phyloP scores from a whole-genome alignment of 73 alveolate species.

The Paramecium bursaria region DNA sequence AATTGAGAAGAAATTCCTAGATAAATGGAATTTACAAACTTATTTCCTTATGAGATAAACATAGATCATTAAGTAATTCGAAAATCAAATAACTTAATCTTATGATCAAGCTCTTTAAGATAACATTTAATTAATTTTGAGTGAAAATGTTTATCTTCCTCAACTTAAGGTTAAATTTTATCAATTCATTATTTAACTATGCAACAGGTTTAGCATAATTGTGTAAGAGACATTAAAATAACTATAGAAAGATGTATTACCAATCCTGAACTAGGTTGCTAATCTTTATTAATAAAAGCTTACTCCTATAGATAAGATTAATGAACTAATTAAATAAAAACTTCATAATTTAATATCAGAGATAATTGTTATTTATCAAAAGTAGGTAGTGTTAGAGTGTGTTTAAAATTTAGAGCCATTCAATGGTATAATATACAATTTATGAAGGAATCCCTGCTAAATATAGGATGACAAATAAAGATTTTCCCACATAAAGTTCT shows the following conservation, averaged over 20 bases:
- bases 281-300: not conserved
- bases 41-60: conserved; percentile 44
- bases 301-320: not conserved
- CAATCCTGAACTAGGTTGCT: not conserved
- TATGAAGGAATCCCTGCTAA: conserved; percentile 56
- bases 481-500: conserved; percentile 37
- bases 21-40: conserved; percentile 55
- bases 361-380: not conserved
- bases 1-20: conserved; percentile 31
- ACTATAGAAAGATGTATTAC: not conserved
- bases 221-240: not conserved
- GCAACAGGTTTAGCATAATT: too few species aligned
- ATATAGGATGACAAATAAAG: conserved; percentile 60
- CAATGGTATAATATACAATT: not conserved
- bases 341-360: conserved; percentile 3
- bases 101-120: not conserved
- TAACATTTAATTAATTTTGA: not conserved
- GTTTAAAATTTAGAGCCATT: conserved; percentile 7
- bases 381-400: conserved; percentile 1
- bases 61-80: conserved; percentile 31
- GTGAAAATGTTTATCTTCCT: conserved; percentile 14
- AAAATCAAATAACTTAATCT: conserved; percentile 3
- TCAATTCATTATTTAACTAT: not conserved
- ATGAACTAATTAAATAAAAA: not conserved
- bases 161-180: not conserved